phyloP scores from a whole-genome alignment of 148 eudicot genomes.

The Fagopyrum esculentum region DNA sequence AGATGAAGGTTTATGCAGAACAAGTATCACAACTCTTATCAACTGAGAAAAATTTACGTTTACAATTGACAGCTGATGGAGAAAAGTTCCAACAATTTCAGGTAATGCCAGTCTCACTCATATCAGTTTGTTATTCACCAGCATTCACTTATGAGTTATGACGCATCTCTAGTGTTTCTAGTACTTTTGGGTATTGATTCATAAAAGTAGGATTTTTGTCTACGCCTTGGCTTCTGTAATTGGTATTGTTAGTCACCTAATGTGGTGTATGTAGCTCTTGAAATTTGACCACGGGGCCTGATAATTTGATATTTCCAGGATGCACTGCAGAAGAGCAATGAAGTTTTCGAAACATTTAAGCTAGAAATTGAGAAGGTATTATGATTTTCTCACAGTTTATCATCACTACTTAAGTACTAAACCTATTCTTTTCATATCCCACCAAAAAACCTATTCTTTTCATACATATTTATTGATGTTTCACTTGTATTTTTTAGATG shows the following conservation, averaged over 20 bases:
- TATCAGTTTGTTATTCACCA: background rate
- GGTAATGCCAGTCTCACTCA: constrained; percentile 26
- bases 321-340: constrained; percentile 90
- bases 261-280: background rate
- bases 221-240: background rate
- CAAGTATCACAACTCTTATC: constrained; percentile 74
- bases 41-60: constrained; percentile 82
- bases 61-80: constrained; percentile 87
- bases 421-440: constrained; percentile 10
- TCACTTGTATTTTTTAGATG: constrained; percentile 47
- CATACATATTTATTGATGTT: constrained; percentile 5
- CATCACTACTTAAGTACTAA: background rate
- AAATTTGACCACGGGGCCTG: background rate
- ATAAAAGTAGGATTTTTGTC: background rate
- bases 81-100: constrained; percentile 97
- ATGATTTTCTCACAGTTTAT: constrained; percentile 4
- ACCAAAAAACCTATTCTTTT: constrained; percentile 13
- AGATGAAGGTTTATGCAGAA: constrained; percentile 76
- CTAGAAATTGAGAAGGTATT: constrained; percentile 92
- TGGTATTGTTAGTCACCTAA: background rate
- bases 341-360: constrained; percentile 93
- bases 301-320: constrained; percentile 45
- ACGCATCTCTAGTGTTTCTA: background rate
- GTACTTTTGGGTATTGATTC: background rate
- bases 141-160: background rate